These are phyloP conservation scores for Neurospora sublineolata DNA, from an alignment of 495 filamentous ascomycete species.

Conservation along the genomic window DNA sequence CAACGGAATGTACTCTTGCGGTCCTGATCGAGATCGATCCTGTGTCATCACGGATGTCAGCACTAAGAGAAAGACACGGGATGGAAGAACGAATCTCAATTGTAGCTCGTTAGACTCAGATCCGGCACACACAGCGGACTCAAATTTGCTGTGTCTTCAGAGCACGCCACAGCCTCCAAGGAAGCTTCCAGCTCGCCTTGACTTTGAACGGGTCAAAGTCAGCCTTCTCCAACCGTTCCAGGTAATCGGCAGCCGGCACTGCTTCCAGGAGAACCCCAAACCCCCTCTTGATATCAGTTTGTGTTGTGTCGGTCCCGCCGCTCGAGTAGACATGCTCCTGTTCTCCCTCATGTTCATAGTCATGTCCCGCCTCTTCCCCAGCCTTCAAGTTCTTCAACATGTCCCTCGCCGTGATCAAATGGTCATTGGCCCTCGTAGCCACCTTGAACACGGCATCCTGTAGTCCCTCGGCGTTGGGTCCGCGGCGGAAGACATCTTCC, in stretches of 20 bases:
- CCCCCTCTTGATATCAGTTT: constrained; percentile 45
- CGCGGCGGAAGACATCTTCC: constrained; percentile 78
- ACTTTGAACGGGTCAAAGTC: constrained; percentile 71
- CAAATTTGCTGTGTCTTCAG: constrained; percentile 48
- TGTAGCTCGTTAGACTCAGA: background rate
- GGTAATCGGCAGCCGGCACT: constrained; percentile 64
- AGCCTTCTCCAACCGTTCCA: constrained; percentile 59
- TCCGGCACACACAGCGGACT: background rate
- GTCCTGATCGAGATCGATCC: background rate
- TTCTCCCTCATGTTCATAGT: constrained; percentile 75
- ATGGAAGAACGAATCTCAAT: background rate
- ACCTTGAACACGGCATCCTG: constrained; percentile 85
- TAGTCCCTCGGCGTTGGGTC: constrained; percentile 62
- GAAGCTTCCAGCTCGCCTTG: constrained; percentile 73
- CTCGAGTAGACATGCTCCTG: constrained; percentile 57
- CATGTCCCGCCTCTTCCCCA: constrained; percentile 64
- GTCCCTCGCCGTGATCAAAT: constrained; percentile 84
- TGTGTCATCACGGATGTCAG: background rate
- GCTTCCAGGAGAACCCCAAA: constrained; percentile 75
- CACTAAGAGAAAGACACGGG: background rate
- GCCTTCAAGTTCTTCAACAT: constrained; percentile 72
- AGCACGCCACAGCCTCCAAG: constrained; percentile 73
- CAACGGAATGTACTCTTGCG: background rate
- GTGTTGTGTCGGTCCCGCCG: constrained; percentile 19
- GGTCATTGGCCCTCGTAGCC: constrained; percentile 86